Percentiles rank a stretch among this genome's conserved stretches.
phyloP scores from a whole-genome alignment of 306 rosid species.

The Corylus americana region DNA sequence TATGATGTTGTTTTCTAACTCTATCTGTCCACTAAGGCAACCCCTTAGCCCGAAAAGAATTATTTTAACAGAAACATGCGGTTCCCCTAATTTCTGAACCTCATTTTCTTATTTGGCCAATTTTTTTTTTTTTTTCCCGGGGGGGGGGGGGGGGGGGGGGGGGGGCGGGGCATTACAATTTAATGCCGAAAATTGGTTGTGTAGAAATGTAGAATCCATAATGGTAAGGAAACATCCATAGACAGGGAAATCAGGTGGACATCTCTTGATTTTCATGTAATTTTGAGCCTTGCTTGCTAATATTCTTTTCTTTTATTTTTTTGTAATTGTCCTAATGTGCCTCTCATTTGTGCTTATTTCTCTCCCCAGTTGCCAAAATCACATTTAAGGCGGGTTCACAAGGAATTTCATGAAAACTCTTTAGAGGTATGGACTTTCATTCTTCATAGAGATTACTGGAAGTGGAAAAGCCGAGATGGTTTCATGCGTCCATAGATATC shows the following conservation, averaged over 20 bases:
- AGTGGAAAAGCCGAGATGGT: neutral
- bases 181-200: no score
- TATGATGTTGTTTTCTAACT: neutral
- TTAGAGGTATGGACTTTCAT: constrained; percentile 63
- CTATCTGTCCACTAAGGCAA: neutral
- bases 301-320: neutral
- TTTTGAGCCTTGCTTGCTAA: constrained; percentile 5
- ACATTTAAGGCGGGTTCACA: constrained; percentile 81
- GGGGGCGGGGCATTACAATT: no score
- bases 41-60: neutral
- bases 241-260: no score
- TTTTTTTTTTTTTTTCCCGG: no score
- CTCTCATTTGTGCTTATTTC: constrained; percentile 26
- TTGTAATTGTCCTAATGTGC: neutral
- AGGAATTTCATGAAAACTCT: constrained; percentile 81
- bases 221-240: no score
- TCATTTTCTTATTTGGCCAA: neutral
- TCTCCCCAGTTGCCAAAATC: constrained; percentile 75
- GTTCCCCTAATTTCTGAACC: neutral
- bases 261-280: neutral
- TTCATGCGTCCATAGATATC: neutral
- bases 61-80: neutral
- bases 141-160: no score
- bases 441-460: constrained; percentile 11
- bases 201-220: no score